Evolutionary conservation across 345 rosid species (phyloP).

Genomic region (Laguncularia racemosa): DNA sequence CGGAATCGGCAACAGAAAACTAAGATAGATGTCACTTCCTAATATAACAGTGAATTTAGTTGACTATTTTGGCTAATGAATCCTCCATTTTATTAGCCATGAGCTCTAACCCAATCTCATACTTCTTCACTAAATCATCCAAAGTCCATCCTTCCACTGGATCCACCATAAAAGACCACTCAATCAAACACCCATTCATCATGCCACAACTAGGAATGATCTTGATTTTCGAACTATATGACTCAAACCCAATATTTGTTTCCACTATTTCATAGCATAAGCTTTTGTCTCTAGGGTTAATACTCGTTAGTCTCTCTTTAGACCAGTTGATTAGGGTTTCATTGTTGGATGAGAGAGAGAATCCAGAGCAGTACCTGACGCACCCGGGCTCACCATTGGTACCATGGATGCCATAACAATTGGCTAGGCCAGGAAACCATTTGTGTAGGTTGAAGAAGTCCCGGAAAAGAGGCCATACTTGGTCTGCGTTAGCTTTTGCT

Average conservation of each 20-base stretch:
- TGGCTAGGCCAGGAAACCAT: slow-evolving; percentile 28
- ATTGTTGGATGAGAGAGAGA: slow-evolving; percentile 19
- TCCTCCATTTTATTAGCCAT: slow-evolving; percentile 35
- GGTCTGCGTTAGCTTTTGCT: slow-evolving; percentile 27
- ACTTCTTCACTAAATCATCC: slow-evolving; percentile 32
- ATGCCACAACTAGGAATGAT: slow-evolving; percentile 15
- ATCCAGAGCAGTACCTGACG: slow-evolving; percentile 38
- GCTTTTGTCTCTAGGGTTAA: slow-evolving; percentile 26
- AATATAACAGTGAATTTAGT: too few species aligned
- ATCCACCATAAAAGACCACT: slow-evolving; percentile 51
- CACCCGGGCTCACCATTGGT: slow-evolving; percentile 55
- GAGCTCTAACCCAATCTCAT: slow-evolving; percentile 22
- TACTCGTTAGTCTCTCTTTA: slow-evolving; percentile 36
- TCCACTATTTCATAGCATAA: slow-evolving; percentile 50
- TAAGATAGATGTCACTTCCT: too few species aligned
- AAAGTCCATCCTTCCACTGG: slow-evolving; percentile 41
- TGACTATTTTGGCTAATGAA: background rate
- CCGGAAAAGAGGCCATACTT: slow-evolving; percentile 37
- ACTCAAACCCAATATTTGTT: slow-evolving; percentile 45
- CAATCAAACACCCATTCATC: slow-evolving; percentile 40
- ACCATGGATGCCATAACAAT: slow-evolving; percentile 44
- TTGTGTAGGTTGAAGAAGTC: slow-evolving; percentile 57
- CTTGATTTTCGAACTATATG: slow-evolving; percentile 43
- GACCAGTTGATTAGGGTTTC: slow-evolving; percentile 26
- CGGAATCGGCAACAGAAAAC: too few species aligned